These are phyloP conservation scores for Medicago ruthenica DNA, from an alignment of 306 rosid species.

Conservation along the genomic window DNA sequence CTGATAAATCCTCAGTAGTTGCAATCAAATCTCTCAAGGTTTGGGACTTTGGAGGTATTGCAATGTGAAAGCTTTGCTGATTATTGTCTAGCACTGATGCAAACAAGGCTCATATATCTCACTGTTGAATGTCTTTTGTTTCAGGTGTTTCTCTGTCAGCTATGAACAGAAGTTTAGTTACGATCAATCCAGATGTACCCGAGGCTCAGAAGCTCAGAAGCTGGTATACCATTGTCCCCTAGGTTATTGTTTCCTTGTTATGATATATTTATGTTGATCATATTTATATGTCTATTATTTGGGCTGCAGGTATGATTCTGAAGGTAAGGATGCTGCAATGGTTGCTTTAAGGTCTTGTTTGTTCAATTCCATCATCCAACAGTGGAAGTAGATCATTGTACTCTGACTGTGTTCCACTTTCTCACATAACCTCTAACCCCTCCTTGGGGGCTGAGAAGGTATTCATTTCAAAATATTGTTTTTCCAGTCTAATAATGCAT, in stretches of 20 bases:
- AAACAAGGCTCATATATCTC: not conserved
- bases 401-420: constrained; percentile 65
- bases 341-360: constrained; percentile 66
- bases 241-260: not conserved
- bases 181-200: constrained; percentile 73
- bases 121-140: constrained; percentile 13
- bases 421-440: constrained; percentile 62
- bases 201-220: constrained; percentile 77
- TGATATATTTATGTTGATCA: not conserved
- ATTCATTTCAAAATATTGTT: constrained; percentile 4
- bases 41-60: constrained; percentile 90
- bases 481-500: not conserved
- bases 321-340: constrained; percentile 79
- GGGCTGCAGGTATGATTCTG: constrained; percentile 77
- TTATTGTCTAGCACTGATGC: not conserved
- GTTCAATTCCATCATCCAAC: constrained; percentile 56
- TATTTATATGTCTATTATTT: not conserved
- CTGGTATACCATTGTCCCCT: constrained; percentile 58
- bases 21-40: constrained; percentile 85
- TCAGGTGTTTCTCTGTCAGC: constrained; percentile 91
- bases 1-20: constrained; percentile 69
- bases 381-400: constrained; percentile 72
- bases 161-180: constrained; percentile 59
- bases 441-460: constrained; percentile 89
- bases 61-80: not conserved